A percentile compares a stretch with the other conserved stretches of the same genome.
Evolutionary conservation across 1,284 basidiomycete genomes (phyloP).

Genomic region (Schizophyllum amplum): DNA sequence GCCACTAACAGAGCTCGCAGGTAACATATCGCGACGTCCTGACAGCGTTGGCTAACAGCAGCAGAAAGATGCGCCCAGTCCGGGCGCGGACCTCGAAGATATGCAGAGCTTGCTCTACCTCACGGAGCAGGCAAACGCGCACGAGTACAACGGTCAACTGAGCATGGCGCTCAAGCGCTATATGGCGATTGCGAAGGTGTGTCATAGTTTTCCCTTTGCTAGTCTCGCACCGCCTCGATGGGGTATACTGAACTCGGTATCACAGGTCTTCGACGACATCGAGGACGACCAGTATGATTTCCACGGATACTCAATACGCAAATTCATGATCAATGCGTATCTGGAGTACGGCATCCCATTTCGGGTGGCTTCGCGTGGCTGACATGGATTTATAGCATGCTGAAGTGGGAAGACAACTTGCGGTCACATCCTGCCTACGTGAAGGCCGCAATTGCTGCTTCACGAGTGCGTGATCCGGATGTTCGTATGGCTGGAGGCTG

Average conservation of each 20-base stretch:
- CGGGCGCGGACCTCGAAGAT: constrained; percentile 82
- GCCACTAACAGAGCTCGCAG: no score
- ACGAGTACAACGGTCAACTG: constrained; percentile 58
- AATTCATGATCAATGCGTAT: constrained; percentile 85
- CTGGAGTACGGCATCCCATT: constrained; percentile 44
- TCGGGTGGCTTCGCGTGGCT: background rate
- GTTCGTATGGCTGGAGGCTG: background rate
- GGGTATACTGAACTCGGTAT: background rate
- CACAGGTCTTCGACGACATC: constrained; percentile 75
- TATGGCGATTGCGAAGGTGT: constrained; percentile 66
- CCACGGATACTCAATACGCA: constrained; percentile 91
- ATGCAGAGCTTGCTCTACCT: constrained; percentile 95
- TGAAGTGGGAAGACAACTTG: constrained; percentile 79
- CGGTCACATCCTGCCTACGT: constrained; percentile 73
- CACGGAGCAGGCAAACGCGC: constrained; percentile 74
- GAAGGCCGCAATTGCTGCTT: constrained; percentile 63
- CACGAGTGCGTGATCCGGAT: constrained; percentile 36
- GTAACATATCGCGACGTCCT: no score
- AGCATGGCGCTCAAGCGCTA: constrained; percentile 87
- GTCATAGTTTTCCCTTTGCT: constrained; percentile 5
- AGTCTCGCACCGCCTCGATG: no score
- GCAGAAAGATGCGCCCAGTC: constrained; percentile 77
- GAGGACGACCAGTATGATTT: constrained; percentile 99
- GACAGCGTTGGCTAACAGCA: background rate
- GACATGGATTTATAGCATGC: constrained; percentile 39